Percentiles rank a stretch among this genome's conserved stretches.
Evolutionary conservation across 371 early-diverging fungal species (phyloP).

Genomic region (Mucor irregularis): DNA sequence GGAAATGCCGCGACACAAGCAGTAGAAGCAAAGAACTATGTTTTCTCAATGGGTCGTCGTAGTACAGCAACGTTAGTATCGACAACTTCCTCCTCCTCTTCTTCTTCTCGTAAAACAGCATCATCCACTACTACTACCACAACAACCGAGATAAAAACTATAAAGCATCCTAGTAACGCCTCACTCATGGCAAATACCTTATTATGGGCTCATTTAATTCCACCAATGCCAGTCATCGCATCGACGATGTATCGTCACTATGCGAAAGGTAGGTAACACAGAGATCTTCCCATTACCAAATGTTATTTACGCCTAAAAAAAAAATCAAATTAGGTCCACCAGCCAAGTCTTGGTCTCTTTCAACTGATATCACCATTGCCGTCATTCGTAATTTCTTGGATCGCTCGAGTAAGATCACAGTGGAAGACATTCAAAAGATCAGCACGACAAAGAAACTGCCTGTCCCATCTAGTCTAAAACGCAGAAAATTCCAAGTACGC

Average conservation of each 20-base stretch:
- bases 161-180: not conserved
- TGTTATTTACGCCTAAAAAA: not conserved
- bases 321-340: constrained; percentile 36
- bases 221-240: constrained; percentile 22
- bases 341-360: constrained; percentile 43
- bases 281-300: not conserved
- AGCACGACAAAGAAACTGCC: constrained; percentile 29
- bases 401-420: constrained; percentile 30
- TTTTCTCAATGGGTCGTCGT: constrained; percentile 4
- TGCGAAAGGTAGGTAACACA: constrained; percentile 14
- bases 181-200: constrained; percentile 17
- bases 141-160: not conserved
- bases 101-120: not conserved
- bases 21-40: not conserved
- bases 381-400: constrained; percentile 31
- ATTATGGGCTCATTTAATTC: constrained; percentile 22
- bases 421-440: constrained; percentile 40
- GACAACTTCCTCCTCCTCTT: not conserved
- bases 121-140: not conserved
- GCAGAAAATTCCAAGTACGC: constrained; percentile 26
- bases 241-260: constrained; percentile 25
- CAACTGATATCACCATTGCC: constrained; percentile 36
- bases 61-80: not conserved
- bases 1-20: not conserved
- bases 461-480: constrained; percentile 24